Base-by-base conservation (phyloP, 352 stramenopile species). In the Phytophthora aleatoria region DNA sequence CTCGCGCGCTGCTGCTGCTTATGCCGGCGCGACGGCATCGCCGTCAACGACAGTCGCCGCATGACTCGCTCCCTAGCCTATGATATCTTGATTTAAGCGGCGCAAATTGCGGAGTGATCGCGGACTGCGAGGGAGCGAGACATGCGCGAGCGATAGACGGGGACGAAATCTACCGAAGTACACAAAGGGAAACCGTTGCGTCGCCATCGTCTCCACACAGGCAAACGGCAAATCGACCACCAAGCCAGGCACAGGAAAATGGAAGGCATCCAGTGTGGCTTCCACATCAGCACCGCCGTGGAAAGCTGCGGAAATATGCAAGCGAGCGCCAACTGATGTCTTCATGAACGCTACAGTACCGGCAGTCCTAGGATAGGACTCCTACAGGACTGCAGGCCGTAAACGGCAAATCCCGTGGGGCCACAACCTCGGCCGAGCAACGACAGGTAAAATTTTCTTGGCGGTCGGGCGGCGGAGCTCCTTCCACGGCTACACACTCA, bases 11-110 rank as follows among this genome's bases (percentile, higher is more conserved):
- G 55, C 24, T 71, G 64, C 30, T 61, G 65, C 43, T 64, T 57
- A 6, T 64, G 44, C 42, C 67, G 61, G 12, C 66, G 67, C 33
- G 66, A 72, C 39, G 70, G 62, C 61, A 73, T 78, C 8, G 70
- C 67, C 20, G 66, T 73, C 50, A 78, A 63, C 13, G 70, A 78
- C 50, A 78, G 31, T 62, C 70, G 57, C 33, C 66, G 67, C 70
- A 78, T 78, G 24, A 13, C 39, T 57, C 30, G 10, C 27, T 35
- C 16, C 2, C 26, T 38, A 38, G 10, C 36, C 26, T 51, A 26
- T 10, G 20, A 48, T 48, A 48, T 54, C 16, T 15, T 28, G 20
- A 6, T 48, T 47, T 52, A 11, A 10, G 49, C n/a, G 38, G 41
- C 54, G 61, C 48, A 54, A 76, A 67, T 76, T 76, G 59, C 26